Evolutionary conservation across 306 rosid genomes (phyloP).

Genomic region (Vigna trinervia): DNA sequence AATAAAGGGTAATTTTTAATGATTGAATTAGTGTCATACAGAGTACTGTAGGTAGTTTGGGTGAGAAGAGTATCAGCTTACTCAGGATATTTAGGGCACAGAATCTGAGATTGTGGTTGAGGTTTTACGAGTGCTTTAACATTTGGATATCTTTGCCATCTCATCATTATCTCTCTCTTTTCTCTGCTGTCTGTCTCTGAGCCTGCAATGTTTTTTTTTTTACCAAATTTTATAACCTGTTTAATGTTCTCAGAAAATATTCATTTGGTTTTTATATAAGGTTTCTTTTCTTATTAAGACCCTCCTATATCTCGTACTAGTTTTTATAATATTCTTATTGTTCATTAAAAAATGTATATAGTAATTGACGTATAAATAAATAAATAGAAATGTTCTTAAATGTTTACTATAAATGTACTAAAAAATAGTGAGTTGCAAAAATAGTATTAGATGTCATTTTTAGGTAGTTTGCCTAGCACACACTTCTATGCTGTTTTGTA

Average conservation of each 20-base stretch:
- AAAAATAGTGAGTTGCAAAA: too few species aligned
- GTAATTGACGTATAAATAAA: too few species aligned
- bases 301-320: too few species aligned
- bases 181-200: not conserved
- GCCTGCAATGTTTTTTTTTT: not conserved
- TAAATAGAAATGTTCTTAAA: too few species aligned
- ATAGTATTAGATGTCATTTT: too few species aligned
- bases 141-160: slow-evolving; percentile 54
- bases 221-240: not conserved
- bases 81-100: slow-evolving; percentile 55
- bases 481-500: too few species aligned
- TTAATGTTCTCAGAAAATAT: not conserved
- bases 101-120: slow-evolving; percentile 82
- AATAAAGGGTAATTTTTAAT: slow-evolving; percentile 19
- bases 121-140: slow-evolving; percentile 38
- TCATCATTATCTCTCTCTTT: slow-evolving; percentile 41
- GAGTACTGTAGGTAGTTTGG: slow-evolving; percentile 16
- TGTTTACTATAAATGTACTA: too few species aligned
- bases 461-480: too few species aligned
- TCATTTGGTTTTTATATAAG: not conserved
- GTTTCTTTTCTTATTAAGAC: too few species aligned
- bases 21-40: slow-evolving; percentile 36
- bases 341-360: too few species aligned
- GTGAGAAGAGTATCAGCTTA: slow-evolving; percentile 30
- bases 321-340: too few species aligned